phyloP scores from a whole-genome alignment of 805 yeast species.

The Wickerhamiella domercqiae region DNA sequence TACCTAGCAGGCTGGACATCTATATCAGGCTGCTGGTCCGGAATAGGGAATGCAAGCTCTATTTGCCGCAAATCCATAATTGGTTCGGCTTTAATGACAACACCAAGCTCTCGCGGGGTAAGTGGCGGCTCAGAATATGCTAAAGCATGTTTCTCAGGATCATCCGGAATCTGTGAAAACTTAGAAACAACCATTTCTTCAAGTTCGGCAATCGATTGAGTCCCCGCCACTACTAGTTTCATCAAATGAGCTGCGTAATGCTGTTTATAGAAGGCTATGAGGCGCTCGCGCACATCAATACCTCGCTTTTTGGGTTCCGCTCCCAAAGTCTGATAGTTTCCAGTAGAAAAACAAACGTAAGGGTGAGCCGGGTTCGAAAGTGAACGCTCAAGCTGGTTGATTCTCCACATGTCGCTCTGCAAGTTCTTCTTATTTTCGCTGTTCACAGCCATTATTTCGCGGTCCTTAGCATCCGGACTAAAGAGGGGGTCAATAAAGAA shows the following conservation, averaged over 20 bases:
- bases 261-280: slow-evolving; percentile 54
- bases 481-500: slow-evolving; percentile 81
- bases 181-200: slow-evolving; percentile 53
- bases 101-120: slow-evolving; percentile 34
- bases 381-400: slow-evolving; percentile 68
- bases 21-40: slow-evolving; percentile 58
- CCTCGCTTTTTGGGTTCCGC: slow-evolving; percentile 45
- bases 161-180: slow-evolving; percentile 41
- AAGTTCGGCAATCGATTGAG: slow-evolving; percentile 59
- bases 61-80: slow-evolving; percentile 64
- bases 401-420: slow-evolving; percentile 80
- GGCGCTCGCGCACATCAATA: slow-evolving; percentile 63
- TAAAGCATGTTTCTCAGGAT: slow-evolving; percentile 30
- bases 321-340: slow-evolving; percentile 63
- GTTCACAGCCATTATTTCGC: slow-evolving; percentile 90
- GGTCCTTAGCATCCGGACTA: slow-evolving; percentile 55
- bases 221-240: slow-evolving; percentile 74
- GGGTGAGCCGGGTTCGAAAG: slow-evolving; percentile 67
- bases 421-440: slow-evolving; percentile 90
- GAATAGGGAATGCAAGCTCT: slow-evolving; percentile 55
- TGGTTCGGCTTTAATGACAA: slow-evolving; percentile 54
- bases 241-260: slow-evolving; percentile 77
- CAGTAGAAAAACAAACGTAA: slow-evolving; percentile 76
- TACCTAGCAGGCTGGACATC: slow-evolving; percentile 54
- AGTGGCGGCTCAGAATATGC: slow-evolving; percentile 33